Percentiles rank a stretch among this genome's conserved stretches.
phyloP scores from a whole-genome alignment of 176 grass and related monocot species.

The Musa troglodytarum region DNA sequence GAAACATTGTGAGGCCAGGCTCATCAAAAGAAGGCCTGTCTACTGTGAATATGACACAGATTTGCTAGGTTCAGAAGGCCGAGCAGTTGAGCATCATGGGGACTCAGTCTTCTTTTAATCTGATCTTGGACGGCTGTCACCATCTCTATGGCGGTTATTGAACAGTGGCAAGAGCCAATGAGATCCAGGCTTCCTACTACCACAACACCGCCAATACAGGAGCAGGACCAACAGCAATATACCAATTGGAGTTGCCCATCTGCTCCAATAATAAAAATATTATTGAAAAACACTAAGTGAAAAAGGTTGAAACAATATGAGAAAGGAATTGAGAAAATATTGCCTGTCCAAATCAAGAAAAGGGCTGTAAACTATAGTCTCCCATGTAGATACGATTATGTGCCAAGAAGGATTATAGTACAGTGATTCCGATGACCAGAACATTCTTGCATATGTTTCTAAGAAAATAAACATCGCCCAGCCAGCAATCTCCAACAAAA shows the following conservation, averaged over 20 bases:
- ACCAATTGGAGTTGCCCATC: slow-evolving; percentile 74
- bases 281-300: not conserved
- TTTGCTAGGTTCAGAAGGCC: not conserved
- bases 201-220: slow-evolving; percentile 74
- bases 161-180: slow-evolving; percentile 58
- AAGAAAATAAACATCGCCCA: slow-evolving; percentile 89
- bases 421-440: slow-evolving; percentile 78
- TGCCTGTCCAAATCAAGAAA: slow-evolving; percentile 88
- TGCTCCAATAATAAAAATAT: slow-evolving; percentile 22
- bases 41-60: slow-evolving; percentile 7
- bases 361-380: slow-evolving; percentile 74
- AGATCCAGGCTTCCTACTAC: slow-evolving; percentile 43
- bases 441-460: slow-evolving; percentile 73
- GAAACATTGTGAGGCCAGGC: slow-evolving; percentile 30
- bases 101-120: slow-evolving; percentile 32
- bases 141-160: slow-evolving; percentile 31
- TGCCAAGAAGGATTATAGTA: slow-evolving; percentile 90
- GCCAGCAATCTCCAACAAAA: slow-evolving; percentile 59
- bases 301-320: not conserved
- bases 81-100: not conserved
- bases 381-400: slow-evolving; percentile 67
- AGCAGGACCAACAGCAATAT: slow-evolving; percentile 24
- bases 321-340: not conserved
- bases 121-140: slow-evolving; percentile 46
- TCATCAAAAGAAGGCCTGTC: slow-evolving; percentile 44